Percentiles rank a stretch among this genome's conserved stretches.
Conservation (phyloP, 208 protist species). For the Leishmania braziliensis region DNA sequence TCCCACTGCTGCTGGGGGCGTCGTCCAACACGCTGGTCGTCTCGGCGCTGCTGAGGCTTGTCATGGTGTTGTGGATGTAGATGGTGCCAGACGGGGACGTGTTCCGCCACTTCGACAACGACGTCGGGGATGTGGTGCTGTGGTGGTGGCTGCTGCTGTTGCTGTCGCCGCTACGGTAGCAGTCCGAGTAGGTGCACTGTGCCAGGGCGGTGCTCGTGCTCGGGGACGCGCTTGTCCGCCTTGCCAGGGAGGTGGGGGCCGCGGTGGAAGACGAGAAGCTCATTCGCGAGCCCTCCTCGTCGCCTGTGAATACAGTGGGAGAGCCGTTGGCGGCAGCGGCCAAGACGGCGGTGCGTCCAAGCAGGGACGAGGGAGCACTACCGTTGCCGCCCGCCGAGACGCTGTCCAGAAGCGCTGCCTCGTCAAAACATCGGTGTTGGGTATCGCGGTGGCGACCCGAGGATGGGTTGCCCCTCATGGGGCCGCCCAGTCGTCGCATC, state of each 20-base stretch:
- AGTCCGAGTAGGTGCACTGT: neutral
- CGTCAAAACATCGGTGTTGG: neutral
- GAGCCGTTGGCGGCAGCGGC: neutral
- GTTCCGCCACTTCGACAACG: slow-evolving; percentile 14
- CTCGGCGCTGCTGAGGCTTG: slow-evolving; percentile 2
- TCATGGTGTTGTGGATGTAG: slow-evolving; percentile 10
- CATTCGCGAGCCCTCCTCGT: neutral
- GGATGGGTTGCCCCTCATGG: neutral
- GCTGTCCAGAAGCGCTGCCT: neutral
- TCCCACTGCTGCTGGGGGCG: neutral
- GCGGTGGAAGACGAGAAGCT: neutral
- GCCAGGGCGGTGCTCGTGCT: neutral
- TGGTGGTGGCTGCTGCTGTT: neutral
- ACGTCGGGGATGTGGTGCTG: neutral
- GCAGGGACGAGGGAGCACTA: neutral
- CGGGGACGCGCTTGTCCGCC: neutral
- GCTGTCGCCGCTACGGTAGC: neutral
- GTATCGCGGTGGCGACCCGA: neutral
- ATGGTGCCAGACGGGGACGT: slow-evolving; percentile 23
- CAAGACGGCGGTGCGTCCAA: neutral
- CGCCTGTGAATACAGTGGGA: neutral
- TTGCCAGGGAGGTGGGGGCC: neutral
- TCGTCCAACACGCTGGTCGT: slow-evolving; percentile 5
- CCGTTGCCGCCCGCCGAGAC: neutral
- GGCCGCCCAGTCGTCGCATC: neutral